Percentiles rank a stretch among this genome's conserved stretches.
phyloP scores from a whole-genome alignment of 495 filamentous ascomycete genomes.

The Penicillium crystallinum region DNA sequence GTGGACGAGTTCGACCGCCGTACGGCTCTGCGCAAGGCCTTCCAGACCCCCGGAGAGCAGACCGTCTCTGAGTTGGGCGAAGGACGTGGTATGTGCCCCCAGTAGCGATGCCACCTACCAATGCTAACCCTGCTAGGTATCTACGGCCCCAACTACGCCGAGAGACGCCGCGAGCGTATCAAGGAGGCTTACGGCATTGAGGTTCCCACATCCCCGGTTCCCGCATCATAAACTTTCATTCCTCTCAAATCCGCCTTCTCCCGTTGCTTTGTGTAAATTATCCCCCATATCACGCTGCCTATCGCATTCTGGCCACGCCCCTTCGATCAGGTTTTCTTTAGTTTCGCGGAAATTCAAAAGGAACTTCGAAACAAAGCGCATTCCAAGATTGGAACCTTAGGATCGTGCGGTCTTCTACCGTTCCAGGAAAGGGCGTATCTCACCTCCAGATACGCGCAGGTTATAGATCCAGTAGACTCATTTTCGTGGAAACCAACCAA shows the following conservation, averaged over 20 bases:
- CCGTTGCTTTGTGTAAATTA: slow-evolving; percentile 41
- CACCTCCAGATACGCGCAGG: neutral
- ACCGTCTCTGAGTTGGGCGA: slow-evolving; percentile 81
- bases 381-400: neutral
- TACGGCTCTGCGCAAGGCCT: slow-evolving; percentile 65
- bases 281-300: slow-evolving; percentile 33
- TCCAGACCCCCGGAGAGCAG: slow-evolving; percentile 73
- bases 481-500: neutral
- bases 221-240: slow-evolving; percentile 37
- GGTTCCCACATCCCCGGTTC: slow-evolving; percentile 46
- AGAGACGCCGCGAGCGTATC: slow-evolving; percentile 76
- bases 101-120: neutral
- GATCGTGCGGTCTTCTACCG: neutral
- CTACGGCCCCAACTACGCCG: slow-evolving; percentile 75
- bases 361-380: neutral
- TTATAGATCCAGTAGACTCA: neutral
- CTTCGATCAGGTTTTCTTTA: slow-evolving; percentile 19
- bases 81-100: slow-evolving; percentile 65
- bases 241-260: slow-evolving; percentile 15
- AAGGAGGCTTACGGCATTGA: slow-evolving; percentile 90
- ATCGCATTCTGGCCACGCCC: slow-evolving; percentile 33
- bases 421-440: neutral
- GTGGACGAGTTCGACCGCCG: slow-evolving; percentile 80
- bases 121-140: slow-evolving; percentile 57
- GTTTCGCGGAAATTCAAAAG: slow-evolving; percentile 5